A percentile compares a stretch with the other conserved stretches of the same genome.
Evolutionary conservation across 768 basidiomycete genomes (phyloP).

Genomic region (Melanogaster broomeanus): DNA sequence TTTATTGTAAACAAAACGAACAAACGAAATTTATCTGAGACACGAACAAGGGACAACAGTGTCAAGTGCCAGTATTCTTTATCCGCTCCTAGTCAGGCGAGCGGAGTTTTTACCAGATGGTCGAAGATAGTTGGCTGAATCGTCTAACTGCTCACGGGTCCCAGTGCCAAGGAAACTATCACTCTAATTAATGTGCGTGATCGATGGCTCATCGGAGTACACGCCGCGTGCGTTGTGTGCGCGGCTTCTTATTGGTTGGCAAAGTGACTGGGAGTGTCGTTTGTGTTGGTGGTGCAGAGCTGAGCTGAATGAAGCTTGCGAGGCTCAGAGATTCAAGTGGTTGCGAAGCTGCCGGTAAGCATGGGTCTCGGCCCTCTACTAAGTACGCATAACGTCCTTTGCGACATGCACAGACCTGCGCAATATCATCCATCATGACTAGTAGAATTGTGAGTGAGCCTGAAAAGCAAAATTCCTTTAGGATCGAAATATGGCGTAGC

Average conservation of each 20-base stretch:
- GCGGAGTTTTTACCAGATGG: background rate
- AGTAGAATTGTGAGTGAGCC: no score
- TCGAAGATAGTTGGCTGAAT: background rate
- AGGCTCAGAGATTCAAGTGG: background rate
- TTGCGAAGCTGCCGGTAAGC: constrained; percentile 3
- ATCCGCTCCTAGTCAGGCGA: background rate
- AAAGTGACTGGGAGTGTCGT: background rate
- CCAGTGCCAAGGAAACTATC: no score
- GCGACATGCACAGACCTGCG: no score
- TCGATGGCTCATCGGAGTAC: background rate
- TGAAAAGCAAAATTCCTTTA: no score
- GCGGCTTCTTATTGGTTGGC: constrained; percentile 3
- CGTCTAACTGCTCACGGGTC: background rate
- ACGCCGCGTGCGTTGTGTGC: background rate
- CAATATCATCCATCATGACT: no score
- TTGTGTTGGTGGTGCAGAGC: background rate
- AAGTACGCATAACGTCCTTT: no score
- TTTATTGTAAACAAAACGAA: no score
- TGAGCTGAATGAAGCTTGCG: background rate
- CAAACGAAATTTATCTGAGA: no score
- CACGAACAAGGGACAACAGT: no score
- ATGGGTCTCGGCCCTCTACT: constrained; percentile 2
- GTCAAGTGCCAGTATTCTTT: background rate
- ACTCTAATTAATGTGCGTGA: background rate
- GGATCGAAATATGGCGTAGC: background rate